These are phyloP conservation scores for Teratosphaeriaceae sp. DNA, from an alignment of 2,329 filamentous ascomycete species.

Conservation along the genomic window DNA sequence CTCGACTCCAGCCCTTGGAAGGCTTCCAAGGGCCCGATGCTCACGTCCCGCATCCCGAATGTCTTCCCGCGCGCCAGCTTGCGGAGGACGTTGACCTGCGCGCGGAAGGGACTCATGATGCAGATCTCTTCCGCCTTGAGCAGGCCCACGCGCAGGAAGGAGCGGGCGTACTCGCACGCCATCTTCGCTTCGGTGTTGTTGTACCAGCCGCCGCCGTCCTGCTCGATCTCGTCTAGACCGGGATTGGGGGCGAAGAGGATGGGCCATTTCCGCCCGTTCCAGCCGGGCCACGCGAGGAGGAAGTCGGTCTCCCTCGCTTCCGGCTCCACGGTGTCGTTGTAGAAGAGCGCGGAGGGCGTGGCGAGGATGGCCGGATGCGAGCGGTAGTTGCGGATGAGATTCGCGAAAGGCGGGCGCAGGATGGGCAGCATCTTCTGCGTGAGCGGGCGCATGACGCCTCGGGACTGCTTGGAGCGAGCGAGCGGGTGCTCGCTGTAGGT, in stretches of 20 bases:
- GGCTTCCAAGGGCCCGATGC: conserved; percentile 22
- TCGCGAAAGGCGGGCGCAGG: conserved; percentile 18
- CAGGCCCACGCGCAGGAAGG: conserved; percentile 14
- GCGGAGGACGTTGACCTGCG: conserved; percentile 20
- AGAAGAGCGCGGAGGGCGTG: conserved; percentile 20
- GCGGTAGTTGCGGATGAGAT: conserved; percentile 23
- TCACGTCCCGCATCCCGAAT: conserved; percentile 9
- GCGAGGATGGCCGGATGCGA: conserved; percentile 22
- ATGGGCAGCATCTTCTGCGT: conserved; percentile 22
- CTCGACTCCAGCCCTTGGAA: conserved; percentile 23
- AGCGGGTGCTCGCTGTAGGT: conserved; percentile 20
- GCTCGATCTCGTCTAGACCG: conserved; percentile 19
- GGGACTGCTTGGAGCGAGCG: conserved; percentile 15
- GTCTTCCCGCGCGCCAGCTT: conserved; percentile 9
- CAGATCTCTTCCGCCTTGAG: conserved; percentile 17
- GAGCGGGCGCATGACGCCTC: conserved; percentile 16
- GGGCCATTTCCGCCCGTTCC: conserved; percentile 15
- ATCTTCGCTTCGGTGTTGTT: conserved; percentile 17
- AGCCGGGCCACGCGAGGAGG: conserved; percentile 17
- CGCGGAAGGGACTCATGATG: conserved; percentile 24
- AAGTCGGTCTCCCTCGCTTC: conserved; percentile 11
- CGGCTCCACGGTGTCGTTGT: conserved; percentile 22
- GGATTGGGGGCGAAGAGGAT: conserved; percentile 17
- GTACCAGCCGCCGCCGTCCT: conserved; percentile 24
- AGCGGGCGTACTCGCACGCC: conserved; percentile 14